These are phyloP conservation scores for Psidium guajava DNA, from an alignment of 345 rosid species.

Conservation along the genomic window DNA sequence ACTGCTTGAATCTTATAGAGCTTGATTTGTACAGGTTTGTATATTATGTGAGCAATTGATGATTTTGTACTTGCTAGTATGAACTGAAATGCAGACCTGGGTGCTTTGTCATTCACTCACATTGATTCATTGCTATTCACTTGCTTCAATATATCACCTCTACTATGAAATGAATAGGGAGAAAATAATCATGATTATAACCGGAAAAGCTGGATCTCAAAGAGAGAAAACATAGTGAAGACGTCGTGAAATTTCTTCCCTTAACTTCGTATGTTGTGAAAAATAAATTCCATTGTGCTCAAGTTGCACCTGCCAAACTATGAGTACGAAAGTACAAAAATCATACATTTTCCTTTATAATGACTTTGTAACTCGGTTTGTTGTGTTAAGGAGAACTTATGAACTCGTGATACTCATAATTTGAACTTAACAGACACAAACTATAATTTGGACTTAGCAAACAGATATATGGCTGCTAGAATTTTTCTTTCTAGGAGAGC, in stretches of 20 bases:
- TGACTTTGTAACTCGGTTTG: background rate
- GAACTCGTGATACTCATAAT: background rate
- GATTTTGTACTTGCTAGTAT: background rate
- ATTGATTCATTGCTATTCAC: background rate
- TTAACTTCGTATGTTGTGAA: background rate
- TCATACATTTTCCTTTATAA: background rate
- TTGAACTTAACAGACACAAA: background rate
- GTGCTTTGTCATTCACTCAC: background rate
- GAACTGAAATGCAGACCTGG: background rate
- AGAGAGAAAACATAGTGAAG: background rate
- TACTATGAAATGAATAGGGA: background rate
- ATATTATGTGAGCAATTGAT: background rate
- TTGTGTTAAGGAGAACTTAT: background rate
- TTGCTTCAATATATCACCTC: background rate
- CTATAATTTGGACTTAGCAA: background rate
- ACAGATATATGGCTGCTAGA: background rate
- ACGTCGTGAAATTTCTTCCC: background rate
- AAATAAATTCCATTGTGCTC: background rate
- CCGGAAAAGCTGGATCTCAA: background rate
- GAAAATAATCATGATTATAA: background rate
- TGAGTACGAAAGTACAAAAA: background rate
- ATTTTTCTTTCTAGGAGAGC: background rate
- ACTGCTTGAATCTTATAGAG: slow-evolving; percentile 47
- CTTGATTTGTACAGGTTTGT: slow-evolving; percentile 58
- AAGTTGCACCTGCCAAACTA: background rate